These are phyloP conservation scores for Amaranthus cruentus DNA, from an alignment of 148 eudicot species.

Conservation along the genomic window DNA sequence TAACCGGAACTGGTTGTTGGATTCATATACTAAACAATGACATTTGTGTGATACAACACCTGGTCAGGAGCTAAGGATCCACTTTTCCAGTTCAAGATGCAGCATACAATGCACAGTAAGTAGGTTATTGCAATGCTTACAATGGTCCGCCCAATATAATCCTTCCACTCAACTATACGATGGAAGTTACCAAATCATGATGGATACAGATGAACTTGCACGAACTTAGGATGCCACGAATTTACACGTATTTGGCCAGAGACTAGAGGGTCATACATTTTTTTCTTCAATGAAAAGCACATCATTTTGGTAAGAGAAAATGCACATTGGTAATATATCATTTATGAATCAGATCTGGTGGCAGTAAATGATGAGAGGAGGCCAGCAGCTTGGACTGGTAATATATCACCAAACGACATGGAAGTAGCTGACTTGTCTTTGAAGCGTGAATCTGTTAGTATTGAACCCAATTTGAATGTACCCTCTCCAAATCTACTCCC, in stretches of 20 bases:
- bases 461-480: conserved; percentile 84
- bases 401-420: conserved; percentile 78
- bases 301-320: background rate
- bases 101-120: background rate
- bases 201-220: background rate
- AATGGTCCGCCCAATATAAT: background rate
- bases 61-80: background rate
- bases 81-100: background rate
- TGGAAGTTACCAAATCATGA: background rate
- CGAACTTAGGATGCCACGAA: background rate
- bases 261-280: background rate
- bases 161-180: background rate
- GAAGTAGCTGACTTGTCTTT: conserved; percentile 59
- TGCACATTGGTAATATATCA: background rate
- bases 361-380: conserved; percentile 85
- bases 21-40: background rate
- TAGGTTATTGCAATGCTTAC: background rate
- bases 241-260: background rate
- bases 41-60: background rate
- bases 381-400: conserved; percentile 96
- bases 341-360: conserved; percentile 68
- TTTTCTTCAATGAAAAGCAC: background rate
- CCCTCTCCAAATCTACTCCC: conserved; percentile 98
- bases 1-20: background rate
- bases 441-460: conserved; percentile 77